phyloP scores from a whole-genome alignment of 176 grass and related monocot genomes.

The Hordeum vulgare region DNA sequence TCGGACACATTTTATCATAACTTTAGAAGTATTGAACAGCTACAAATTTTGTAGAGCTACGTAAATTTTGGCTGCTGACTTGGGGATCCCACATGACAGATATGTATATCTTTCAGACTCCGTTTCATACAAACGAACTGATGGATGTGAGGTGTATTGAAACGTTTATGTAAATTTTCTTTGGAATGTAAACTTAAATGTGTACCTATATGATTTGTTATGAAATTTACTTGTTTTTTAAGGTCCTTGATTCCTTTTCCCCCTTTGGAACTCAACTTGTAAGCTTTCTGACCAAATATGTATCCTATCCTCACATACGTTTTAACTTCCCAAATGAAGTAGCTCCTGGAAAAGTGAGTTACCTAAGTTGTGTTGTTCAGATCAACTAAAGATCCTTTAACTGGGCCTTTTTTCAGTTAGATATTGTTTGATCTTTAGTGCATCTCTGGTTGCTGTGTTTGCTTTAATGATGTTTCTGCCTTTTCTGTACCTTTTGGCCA shows the following conservation, averaged over 20 bases:
- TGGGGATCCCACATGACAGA: neutral
- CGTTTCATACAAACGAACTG: neutral
- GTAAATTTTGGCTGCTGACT: neutral
- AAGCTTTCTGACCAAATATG: neutral
- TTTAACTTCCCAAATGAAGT: neutral
- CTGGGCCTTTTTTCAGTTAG: neutral
- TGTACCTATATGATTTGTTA: neutral
- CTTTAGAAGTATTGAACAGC: neutral
- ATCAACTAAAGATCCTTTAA: neutral
- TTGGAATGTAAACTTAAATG: neutral
- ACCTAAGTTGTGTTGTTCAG: neutral
- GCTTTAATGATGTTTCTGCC: neutral
- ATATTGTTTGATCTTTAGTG: neutral
- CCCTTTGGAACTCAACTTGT: neutral
- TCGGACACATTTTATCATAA: neutral
- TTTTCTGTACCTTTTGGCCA: neutral
- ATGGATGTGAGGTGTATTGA: neutral
- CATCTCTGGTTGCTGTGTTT: conserved; percentile 6
- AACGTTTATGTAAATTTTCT: neutral
- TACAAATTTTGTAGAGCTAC: neutral
- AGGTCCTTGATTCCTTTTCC: neutral
- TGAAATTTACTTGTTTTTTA: conserved; percentile 7
- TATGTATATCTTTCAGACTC: neutral
- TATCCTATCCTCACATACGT: conserved; percentile 2
- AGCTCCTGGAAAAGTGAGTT: neutral